Percentiles rank a stretch among this genome's conserved stretches.
Evolutionary conservation across 108 stramenopile species (phyloP).

Genomic region (Cyclostephanos invisitatus): DNA sequence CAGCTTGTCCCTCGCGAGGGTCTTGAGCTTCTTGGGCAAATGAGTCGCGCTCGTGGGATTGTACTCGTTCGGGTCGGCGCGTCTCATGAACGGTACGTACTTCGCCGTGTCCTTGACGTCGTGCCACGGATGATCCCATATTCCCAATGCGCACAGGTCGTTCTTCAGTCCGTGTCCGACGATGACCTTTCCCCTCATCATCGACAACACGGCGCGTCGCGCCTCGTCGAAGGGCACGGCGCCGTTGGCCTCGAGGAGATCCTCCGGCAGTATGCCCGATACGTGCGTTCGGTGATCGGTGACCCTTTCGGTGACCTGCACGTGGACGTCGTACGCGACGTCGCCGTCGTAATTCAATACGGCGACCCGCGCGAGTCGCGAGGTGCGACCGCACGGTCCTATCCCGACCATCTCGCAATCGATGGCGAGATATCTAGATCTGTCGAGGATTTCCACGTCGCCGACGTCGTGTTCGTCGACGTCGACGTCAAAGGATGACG

Average conservation of each 20-base stretch:
- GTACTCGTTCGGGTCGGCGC: neutral
- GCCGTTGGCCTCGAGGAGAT: slow-evolving; percentile 28
- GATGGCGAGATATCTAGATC: slow-evolving; percentile 65
- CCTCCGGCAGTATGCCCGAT: slow-evolving; percentile 64
- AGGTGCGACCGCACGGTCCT: slow-evolving; percentile 41
- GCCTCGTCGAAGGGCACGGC: slow-evolving; percentile 67
- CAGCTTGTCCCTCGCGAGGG: slow-evolving; percentile 76
- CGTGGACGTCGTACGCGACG: slow-evolving; percentile 71
- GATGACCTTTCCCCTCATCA: slow-evolving; percentile 82
- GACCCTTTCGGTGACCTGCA: slow-evolving; percentile 74
- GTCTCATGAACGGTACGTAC: slow-evolving; percentile 79
- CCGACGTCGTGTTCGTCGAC: neutral
- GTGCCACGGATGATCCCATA: slow-evolving; percentile 74
- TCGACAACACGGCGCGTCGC: slow-evolving; percentile 57
- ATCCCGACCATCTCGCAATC: slow-evolving; percentile 95
- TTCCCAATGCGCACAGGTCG: slow-evolving; percentile 76
- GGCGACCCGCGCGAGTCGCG: slow-evolving; percentile 73
- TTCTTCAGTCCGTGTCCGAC: slow-evolving; percentile 91
- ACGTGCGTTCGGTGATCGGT: slow-evolving; percentile 89
- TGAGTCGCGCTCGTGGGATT: neutral
- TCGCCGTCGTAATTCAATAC: slow-evolving; percentile 77
- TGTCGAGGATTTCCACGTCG: slow-evolving; percentile 14
- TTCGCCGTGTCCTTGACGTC: slow-evolving; percentile 83
- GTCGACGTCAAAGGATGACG: neutral
- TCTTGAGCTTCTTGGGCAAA: slow-evolving; percentile 72